phyloP scores from a whole-genome alignment of 768 basidiomycete genomes.

The Boletus insuetus region DNA sequence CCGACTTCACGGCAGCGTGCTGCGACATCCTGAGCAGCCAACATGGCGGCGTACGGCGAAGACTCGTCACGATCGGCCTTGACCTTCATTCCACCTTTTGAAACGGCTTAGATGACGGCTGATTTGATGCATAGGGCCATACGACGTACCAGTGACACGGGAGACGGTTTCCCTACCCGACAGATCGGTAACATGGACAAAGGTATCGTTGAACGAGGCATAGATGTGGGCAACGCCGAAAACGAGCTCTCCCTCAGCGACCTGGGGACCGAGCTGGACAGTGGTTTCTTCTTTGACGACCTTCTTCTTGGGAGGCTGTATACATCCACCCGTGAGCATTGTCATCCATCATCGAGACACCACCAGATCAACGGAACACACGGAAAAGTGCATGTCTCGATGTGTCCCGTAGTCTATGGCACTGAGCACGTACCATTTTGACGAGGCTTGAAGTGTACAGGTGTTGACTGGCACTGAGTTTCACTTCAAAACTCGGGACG shows the following conservation, averaged over 20 bases:
- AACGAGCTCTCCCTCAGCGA: slow-evolving; percentile 93
- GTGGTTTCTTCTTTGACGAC: slow-evolving; percentile 76
- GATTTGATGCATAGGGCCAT: not conserved
- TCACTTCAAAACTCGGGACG: not conserved
- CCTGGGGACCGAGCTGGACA: slow-evolving; percentile 92
- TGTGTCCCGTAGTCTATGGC: not conserved
- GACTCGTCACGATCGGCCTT: slow-evolving; percentile 99
- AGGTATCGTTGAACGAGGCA: slow-evolving; percentile 99
- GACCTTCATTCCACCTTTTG: slow-evolving; percentile 96
- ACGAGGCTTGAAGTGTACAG: slow-evolving; percentile 28
- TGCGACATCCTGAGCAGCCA: slow-evolving; percentile 97
- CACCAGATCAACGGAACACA: slow-evolving; percentile 1
- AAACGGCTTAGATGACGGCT: not conserved
- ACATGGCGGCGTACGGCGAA: slow-evolving; percentile 95
- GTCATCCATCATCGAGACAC: slow-evolving; percentile 45
- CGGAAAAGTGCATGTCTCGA: not conserved
- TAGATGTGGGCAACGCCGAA: slow-evolving; percentile 99
- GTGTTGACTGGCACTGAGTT: slow-evolving; percentile 3
- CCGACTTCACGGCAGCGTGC: slow-evolving; percentile 97
- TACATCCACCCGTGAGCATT: slow-evolving; percentile 49
- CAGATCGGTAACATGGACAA: slow-evolving; percentile 98
- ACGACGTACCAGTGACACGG: slow-evolving; percentile 83
- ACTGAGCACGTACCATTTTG: slow-evolving; percentile 38
- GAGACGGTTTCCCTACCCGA: slow-evolving; percentile 99
- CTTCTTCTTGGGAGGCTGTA: slow-evolving; percentile 84